Conservation (phyloP, 1,139 yeast species). For the Candida sp. region DNA sequence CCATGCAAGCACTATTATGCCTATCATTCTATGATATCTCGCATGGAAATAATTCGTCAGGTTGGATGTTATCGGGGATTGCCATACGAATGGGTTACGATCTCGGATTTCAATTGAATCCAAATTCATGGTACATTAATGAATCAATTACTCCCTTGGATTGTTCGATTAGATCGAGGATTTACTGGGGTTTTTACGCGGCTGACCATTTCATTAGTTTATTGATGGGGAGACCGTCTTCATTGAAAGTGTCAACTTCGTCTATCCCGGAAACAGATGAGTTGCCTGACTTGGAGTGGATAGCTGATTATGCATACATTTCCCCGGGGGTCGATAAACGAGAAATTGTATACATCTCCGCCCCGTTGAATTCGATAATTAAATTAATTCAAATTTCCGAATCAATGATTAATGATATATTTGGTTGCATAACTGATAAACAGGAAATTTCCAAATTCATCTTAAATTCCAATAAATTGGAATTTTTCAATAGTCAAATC, state of each 20-base stretch:
- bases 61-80: slow-evolving; percentile 57
- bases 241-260: slow-evolving; percentile 51
- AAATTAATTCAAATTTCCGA: slow-evolving; percentile 48
- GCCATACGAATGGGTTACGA: slow-evolving; percentile 62
- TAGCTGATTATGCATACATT: slow-evolving; percentile 39
- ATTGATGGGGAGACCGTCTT: slow-evolving; percentile 53
- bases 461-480: slow-evolving; percentile 31
- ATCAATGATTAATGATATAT: slow-evolving; percentile 49
- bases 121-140: slow-evolving; percentile 47
- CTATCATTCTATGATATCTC: slow-evolving; percentile 35
- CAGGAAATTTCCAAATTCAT: slow-evolving; percentile 16
- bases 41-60: slow-evolving; percentile 48
- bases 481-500: slow-evolving; percentile 43
- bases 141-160: slow-evolving; percentile 24
- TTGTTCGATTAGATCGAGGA: slow-evolving; percentile 50
- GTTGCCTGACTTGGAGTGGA: slow-evolving; percentile 53
- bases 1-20: slow-evolving; percentile 2
- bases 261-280: slow-evolving; percentile 58
- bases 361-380: slow-evolving; percentile 39
- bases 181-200: slow-evolving; percentile 62
- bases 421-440: slow-evolving; percentile 22
- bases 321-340: slow-evolving; percentile 10
- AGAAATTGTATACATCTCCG: slow-evolving; percentile 35
- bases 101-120: slow-evolving; percentile 58
- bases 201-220: slow-evolving; percentile 60